Percentiles rank a stretch among this genome's conserved stretches.
These are phyloP conservation scores for Carex kokanica DNA, from an alignment of 176 grass and related monocot species.

Conservation along the genomic window DNA sequence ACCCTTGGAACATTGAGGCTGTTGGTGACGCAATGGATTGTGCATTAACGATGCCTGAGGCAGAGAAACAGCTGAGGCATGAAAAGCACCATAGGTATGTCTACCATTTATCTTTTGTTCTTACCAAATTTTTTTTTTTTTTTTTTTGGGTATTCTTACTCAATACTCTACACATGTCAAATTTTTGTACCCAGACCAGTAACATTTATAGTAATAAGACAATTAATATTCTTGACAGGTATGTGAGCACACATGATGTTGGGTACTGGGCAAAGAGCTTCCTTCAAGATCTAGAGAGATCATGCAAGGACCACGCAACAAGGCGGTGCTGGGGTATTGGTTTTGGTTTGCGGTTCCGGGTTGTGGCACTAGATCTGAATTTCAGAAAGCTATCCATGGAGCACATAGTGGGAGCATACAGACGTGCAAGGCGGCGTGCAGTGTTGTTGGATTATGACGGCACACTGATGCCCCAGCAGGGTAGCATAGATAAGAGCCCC, in stretches of 20 bases:
- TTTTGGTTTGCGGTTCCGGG: constrained; percentile 69
- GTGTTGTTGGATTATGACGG: constrained; percentile 90
- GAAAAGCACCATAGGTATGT: constrained; percentile 64
- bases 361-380: constrained; percentile 69
- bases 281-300: constrained; percentile 64
- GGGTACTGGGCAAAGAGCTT: constrained; percentile 81
- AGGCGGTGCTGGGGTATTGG: constrained; percentile 83
- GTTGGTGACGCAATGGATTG: constrained; percentile 81
- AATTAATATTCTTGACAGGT: constrained; percentile 20
- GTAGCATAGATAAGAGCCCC: constrained; percentile 61
- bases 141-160: background rate
- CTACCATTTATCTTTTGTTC: background rate
- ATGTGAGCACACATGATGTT: constrained; percentile 72
- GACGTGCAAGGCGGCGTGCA: constrained; percentile 48
- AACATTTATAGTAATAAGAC: background rate
- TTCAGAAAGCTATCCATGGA: constrained; percentile 92
- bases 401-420: constrained; percentile 69
- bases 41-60: constrained; percentile 56
- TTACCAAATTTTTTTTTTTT: background rate
- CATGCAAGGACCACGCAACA: constrained; percentile 50
- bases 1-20: constrained; percentile 91
- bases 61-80: constrained; percentile 76
- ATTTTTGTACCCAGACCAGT: background rate
- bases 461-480: constrained; percentile 77
- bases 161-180: background rate